Base-by-base conservation (phyloP, 2,329 filamentous ascomycete species). In the Pseudogymnoascus sp. region DNA sequence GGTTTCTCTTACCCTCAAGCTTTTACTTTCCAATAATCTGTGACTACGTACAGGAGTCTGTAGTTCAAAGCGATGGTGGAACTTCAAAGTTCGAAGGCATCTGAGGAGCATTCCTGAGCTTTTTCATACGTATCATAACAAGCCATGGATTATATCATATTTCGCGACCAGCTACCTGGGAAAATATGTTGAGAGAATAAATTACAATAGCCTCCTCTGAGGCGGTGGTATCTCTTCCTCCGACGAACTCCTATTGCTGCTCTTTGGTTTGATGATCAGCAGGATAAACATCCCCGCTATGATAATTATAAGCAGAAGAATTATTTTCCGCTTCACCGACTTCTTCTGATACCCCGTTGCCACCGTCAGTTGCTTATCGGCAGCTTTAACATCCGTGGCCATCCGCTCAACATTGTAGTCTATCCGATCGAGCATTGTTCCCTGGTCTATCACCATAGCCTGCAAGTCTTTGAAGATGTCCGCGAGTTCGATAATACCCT, bases 351-450 rank as follows among this genome's bases (percentile, higher is more conserved):
- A 97, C 16, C 89, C 89, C 4, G 89, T 92, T 12, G 94, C 89
- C 63, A 95, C 86, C 66, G 86, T 91, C 62, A 99, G 82, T 77
- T 99, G 94, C 74, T 93, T 94, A 66, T 96, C 91, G 2, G 94
- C 94, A 18, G 83, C 90, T 73, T 96, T 96, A 64, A 99, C 91
- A 71, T 97, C 92, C 18, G 86, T 87, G n/a, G 87, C 85, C 90
- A 97, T 97, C 65, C 88, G 84, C 77, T 99, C 94, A 62, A 99
- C 92, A 70, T 99, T 99, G 78, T 97, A 99, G 76, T 99, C 96
- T 70, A 96, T 95, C 71, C 94, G 88, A 75, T 96, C 92, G 21
- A 96, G 82, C 83, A 95, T 90, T 12, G 91, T 94, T 62, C 91
- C 91, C 75, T 94, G 90, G 72, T 94, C 90, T 68, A 96, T 92